These are phyloP conservation scores for Suillus discolor DNA, from an alignment of 768 basidiomycete genomes.

Conservation along the genomic window DNA sequence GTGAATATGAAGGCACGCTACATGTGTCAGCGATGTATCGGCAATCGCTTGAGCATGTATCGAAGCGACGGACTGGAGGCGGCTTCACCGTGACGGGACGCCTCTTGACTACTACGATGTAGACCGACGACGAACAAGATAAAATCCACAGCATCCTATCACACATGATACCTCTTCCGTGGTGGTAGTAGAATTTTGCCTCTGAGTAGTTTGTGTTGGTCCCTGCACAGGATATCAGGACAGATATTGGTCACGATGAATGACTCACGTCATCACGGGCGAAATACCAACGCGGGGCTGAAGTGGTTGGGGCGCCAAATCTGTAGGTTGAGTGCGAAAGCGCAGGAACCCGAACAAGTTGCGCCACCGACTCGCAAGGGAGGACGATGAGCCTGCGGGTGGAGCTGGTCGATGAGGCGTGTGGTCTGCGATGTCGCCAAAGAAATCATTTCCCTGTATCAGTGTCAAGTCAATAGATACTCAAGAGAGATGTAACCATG, in stretches of 20 bases:
- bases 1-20: neutral
- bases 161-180: neutral
- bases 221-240: neutral
- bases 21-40: neutral
- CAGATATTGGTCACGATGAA: neutral
- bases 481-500: neutral
- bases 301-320: neutral
- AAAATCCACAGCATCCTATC: neutral
- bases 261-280: neutral
- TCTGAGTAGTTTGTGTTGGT: neutral
- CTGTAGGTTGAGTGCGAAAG: neutral
- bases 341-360: conserved; percentile 1
- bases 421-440: too few relatives aligned
- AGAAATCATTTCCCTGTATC: conserved; percentile 1
- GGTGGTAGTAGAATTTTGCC: neutral
- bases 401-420: too few relatives aligned
- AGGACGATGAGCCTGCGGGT: neutral
- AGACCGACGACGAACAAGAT: neutral
- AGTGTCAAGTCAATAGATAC: neutral
- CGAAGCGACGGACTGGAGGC: neutral
- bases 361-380: neutral
- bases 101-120: neutral
- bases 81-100: neutral
- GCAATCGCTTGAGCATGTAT: neutral
- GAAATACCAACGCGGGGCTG: neutral